phyloP scores from a whole-genome alignment of 805 yeast genomes.

The Metschnikowia koreensis region DNA sequence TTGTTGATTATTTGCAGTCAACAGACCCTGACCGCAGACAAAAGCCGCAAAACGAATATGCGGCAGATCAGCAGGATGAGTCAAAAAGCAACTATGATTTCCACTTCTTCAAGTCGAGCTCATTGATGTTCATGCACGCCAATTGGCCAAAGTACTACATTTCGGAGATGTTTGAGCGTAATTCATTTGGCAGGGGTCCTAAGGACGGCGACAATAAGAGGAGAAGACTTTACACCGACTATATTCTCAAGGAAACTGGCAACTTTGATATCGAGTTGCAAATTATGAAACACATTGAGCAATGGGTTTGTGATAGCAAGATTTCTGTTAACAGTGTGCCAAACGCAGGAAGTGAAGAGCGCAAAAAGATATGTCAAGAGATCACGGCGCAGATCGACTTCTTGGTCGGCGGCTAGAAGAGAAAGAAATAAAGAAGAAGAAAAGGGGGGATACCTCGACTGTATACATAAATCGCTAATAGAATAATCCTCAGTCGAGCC shows the following conservation, averaged over 20 bases:
- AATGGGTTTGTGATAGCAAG: constrained; percentile 30
- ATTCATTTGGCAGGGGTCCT: constrained; percentile 30
- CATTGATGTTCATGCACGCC: constrained; percentile 35
- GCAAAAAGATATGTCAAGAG: constrained; percentile 25
- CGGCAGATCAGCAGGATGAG: constrained; percentile 21
- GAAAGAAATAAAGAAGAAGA: neutral
- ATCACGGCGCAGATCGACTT: constrained; percentile 25
- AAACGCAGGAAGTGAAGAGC: constrained; percentile 18
- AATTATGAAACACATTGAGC: constrained; percentile 26
- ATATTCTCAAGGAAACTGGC: constrained; percentile 24
- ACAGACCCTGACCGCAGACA: neutral
- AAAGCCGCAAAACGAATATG: constrained; percentile 13
- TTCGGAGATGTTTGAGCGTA: constrained; percentile 25
- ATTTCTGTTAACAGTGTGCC: constrained; percentile 25
- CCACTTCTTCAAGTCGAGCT: constrained; percentile 28
- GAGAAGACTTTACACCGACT: constrained; percentile 29
- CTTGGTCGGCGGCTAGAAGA: constrained; percentile 12
- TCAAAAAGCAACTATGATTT: constrained; percentile 26
- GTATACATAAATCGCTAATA: neutral
- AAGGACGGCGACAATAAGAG: constrained; percentile 19
- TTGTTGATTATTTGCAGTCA: constrained; percentile 27
- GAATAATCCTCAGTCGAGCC: constrained; percentile 1
- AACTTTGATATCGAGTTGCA: constrained; percentile 30
- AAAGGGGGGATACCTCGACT: neutral
- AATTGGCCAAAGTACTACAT: constrained; percentile 37